Evolutionary conservation across 805 yeast species (phyloP), one percentile per base, ranked within the genome.

Genomic region (Schwanniomyces yamadae): DNA sequence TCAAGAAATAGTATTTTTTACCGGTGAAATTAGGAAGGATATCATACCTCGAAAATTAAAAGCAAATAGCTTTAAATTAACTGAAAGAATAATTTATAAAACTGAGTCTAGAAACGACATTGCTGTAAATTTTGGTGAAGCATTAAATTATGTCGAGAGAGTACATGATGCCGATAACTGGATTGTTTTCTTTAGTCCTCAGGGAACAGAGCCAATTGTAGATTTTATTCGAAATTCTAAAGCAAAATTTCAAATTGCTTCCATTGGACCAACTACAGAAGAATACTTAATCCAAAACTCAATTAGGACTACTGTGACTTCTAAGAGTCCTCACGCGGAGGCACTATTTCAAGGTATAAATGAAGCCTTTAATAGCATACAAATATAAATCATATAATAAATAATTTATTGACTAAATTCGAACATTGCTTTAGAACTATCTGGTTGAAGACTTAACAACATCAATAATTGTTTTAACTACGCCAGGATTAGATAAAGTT

Each of bases 261-360:
- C 90, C 3, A 91, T 91, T 39, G 98, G 98, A 0, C 97, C 97
- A 2, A 91, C 97, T 0, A 91, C 98, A 0, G 78, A 83, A 37
- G 69, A 65, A 25, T 88, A 75, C 49, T 59, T 90, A 28, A 24
- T 56, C 4, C 56, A 66, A 1, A 67, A 75, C 13, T 81, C 78
- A 0, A 54, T 91, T 3, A 45, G 29, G 0, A 86, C 90, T 1
- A 61, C 75, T 25, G 75, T 84, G 1, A 84, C 83, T 3, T 81
- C 96, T 3, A 59, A 61, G 4, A 79, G 78, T 40, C 98, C 98
- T 0, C 80, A 80, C 21, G 88, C 96, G 0, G 48, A 45, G 2
- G 69, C 83, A 3, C 60, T 89, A 25, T 57, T 72, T 6, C 58
- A 40, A 14, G 30, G 29, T 21, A 63, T 29, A 78, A 55, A 27